Conservation (phyloP, 2,329 filamentous ascomycete species). For the Oidium heveae region DNA sequence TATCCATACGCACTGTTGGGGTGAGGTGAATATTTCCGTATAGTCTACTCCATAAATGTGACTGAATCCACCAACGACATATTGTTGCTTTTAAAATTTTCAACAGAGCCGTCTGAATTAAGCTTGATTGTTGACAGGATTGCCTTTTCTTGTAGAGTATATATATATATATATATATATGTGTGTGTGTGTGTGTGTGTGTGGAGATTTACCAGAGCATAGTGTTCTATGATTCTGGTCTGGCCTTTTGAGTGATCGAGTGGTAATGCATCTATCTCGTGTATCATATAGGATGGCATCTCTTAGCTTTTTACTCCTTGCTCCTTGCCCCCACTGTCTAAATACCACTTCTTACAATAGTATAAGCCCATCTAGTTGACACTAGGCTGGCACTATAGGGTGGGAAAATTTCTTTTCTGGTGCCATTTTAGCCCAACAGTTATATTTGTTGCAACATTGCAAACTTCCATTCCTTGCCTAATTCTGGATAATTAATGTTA, state of each 20-base stretch:
- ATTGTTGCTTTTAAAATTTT: background rate
- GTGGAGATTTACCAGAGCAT: too few relatives aligned
- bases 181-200: too few relatives aligned
- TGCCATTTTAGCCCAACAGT: background rate
- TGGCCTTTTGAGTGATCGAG: too few relatives aligned
- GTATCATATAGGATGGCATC: too few relatives aligned
- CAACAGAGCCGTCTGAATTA: background rate
- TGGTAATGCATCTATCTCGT: too few relatives aligned
- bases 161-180: too few relatives aligned
- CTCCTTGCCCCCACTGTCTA: too few relatives aligned
- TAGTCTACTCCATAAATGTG: background rate
- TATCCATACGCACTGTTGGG: background rate
- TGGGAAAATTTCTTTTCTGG: background rate
- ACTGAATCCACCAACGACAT: background rate
- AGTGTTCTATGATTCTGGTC: too few relatives aligned
- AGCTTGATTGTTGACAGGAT: background rate
- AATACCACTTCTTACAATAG: too few relatives aligned
- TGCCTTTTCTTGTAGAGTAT: too few relatives aligned
- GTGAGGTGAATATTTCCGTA: background rate
- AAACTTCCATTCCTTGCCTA: background rate
- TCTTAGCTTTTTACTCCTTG: too few relatives aligned
- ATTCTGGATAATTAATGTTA: background rate
- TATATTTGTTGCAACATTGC: background rate
- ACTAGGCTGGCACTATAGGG: background rate
- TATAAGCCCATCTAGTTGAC: background rate